A percentile compares a stretch with the other conserved stretches of the same genome.
Evolutionary conservation across 2,329 filamentous ascomycete genomes (phyloP).

Genomic region (Claviceps quebecensis): DNA sequence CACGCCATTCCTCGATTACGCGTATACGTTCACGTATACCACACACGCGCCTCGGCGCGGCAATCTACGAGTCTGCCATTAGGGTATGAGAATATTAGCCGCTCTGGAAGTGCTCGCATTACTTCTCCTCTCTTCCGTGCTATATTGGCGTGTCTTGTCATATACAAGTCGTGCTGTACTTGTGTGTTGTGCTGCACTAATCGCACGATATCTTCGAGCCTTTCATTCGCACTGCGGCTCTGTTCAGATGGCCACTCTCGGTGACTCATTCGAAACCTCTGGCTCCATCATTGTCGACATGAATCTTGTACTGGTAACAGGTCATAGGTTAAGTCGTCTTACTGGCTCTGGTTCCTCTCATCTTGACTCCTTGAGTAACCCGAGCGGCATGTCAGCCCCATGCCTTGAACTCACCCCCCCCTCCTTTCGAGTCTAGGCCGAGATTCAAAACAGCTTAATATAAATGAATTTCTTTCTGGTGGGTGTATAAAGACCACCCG

Average conservation of each 20-base stretch:
- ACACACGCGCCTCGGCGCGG: background rate
- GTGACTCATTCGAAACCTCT: background rate
- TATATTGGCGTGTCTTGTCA: background rate
- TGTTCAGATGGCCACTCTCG: background rate
- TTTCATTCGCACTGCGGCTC: background rate
- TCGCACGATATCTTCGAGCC: too few relatives aligned
- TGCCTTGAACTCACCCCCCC: background rate
- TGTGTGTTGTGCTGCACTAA: too few relatives aligned
- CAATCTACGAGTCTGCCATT: conserved; percentile 4
- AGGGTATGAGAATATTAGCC: background rate
- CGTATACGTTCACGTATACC: background rate
- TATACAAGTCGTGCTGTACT: background rate
- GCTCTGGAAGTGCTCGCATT: background rate
- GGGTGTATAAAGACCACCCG: background rate
- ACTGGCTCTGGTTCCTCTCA: conserved; percentile 1
- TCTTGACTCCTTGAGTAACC: background rate
- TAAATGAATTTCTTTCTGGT: background rate
- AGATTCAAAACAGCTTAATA: background rate
- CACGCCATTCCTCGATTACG: background rate
- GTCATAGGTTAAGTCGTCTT: too few relatives aligned
- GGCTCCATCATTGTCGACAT: background rate
- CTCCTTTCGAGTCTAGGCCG: background rate
- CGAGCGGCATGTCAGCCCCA: conserved; percentile 5
- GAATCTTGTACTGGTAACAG: too few relatives aligned
- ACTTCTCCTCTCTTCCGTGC: background rate